A percentile compares a stretch with the other conserved stretches of the same genome.
Conservation (phyloP, 257 asterid genomes). For the Penstemon davidsonii region DNA sequence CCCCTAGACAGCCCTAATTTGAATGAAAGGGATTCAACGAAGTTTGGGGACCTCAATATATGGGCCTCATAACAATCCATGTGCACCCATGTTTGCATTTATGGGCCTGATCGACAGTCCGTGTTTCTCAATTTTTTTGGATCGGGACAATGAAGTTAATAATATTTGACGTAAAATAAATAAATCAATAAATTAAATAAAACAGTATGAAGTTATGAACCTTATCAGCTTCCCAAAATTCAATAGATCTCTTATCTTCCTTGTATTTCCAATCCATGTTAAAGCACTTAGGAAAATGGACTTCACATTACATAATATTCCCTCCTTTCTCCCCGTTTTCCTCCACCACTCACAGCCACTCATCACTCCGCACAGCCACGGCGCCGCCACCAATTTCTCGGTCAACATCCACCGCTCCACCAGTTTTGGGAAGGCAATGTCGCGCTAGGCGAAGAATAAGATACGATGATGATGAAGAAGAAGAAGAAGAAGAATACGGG, state of each 20-base stretch:
- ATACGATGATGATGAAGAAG: constrained; percentile 30
- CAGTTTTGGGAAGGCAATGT: background rate
- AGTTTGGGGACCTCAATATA: no score
- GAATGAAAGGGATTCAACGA: no score
- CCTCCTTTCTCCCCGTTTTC: constrained; percentile 30
- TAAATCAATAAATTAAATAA: no score
- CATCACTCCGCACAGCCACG: constrained; percentile 4
- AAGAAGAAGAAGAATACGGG: constrained; percentile 45
- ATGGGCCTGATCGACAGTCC: no score
- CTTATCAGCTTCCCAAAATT: no score
- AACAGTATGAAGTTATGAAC: no score
- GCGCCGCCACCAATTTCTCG: background rate
- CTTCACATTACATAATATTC: constrained; percentile 24
- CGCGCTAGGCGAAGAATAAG: constrained; percentile 50
- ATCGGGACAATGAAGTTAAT: no score
- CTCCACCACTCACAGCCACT: constrained; percentile 5
- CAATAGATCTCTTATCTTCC: constrained; percentile 16
- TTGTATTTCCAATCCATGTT: constrained; percentile 31
- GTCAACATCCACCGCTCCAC: background rate
- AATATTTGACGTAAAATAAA: no score
- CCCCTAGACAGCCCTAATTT: no score
- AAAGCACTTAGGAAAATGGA: constrained; percentile 36
- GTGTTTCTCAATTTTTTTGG: no score
- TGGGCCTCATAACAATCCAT: no score
- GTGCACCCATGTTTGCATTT: no score